Evolutionary conservation across 2,329 filamentous ascomycete genomes (phyloP), one percentile per base, ranked within the genome.

Genomic region (Pseudogymnoascus sp.): DNA sequence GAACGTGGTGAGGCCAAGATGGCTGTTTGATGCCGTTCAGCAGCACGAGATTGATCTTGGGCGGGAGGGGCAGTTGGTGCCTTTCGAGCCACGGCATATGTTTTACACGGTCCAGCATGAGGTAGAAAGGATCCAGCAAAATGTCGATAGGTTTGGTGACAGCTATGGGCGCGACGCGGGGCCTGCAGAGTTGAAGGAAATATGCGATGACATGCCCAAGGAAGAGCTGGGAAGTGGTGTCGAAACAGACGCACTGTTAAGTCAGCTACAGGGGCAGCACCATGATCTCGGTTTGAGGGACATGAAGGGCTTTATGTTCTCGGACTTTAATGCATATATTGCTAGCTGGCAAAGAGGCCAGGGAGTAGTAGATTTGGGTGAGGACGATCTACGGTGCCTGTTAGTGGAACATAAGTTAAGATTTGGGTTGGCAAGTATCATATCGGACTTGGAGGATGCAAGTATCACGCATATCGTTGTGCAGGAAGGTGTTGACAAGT

Each of bases 71-170:
- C 61, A 79, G 11, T 75, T 96, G 6, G 83, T 96, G 4, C 81
- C 82, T 0, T 81, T 80, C 43, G 82, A 84, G 67, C 79, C 76
- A 2, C 69, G 80, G 0, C 92, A 97, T 69, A 79, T 97, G 69
- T 88, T 95, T 65, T 85, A 88, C 69, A 85, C 85, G 0, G 83
- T 81, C 0, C 82, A 86, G 3, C 80, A 78, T 1, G 79, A 86
- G 62, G 75, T 77, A 41, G 77, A 78, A 5, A 77, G 79, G 6
- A 83, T 88, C 8, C 79, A 82, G 38, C 76, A 77, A 2, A 90
- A 88, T 66, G 81, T 88, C 1, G 95, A 99, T 72, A 77, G 81
- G 61, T 95, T 85, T 68, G 89, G 89, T 0, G 95, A 99, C 72
- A 93, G 91, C 70, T 97, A 90, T 74, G 83, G 86, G 0, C 81